These are phyloP conservation scores for Cicer chorassanicum DNA, from an alignment of 306 rosid genomes.

Conservation along the genomic window DNA sequence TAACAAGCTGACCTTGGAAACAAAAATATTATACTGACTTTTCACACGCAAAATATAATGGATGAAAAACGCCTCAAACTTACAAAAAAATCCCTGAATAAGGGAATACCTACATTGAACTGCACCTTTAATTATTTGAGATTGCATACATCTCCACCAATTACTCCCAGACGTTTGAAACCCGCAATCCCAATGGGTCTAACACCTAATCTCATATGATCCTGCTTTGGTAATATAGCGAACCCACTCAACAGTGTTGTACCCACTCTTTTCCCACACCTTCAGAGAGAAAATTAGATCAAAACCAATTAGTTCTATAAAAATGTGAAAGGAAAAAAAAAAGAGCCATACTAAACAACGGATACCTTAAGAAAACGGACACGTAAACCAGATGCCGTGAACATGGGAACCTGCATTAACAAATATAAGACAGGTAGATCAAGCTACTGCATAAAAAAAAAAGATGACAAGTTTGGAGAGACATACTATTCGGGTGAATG, in stretches of 20 bases:
- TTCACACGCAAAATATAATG: slow-evolving; percentile 39
- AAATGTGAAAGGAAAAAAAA: neutral
- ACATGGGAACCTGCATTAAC: slow-evolving; percentile 79
- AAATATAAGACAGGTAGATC: slow-evolving; percentile 31
- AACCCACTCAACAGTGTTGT: slow-evolving; percentile 99
- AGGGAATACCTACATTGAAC: slow-evolving; percentile 32
- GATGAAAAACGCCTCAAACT: slow-evolving; percentile 41
- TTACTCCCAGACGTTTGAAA: slow-evolving; percentile 36
- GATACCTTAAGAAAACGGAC: slow-evolving; percentile 95
- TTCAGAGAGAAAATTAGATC: slow-evolving; percentile 44
- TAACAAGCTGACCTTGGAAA: slow-evolving; percentile 39
- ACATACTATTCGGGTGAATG: neutral
- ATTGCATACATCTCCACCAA: slow-evolving; percentile 38
- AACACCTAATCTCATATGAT: slow-evolving; percentile 92
- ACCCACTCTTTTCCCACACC: slow-evolving; percentile 99
- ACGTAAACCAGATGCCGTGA: slow-evolving; percentile 93
- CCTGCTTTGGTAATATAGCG: slow-evolving; percentile 97
- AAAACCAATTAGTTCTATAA: slow-evolving; percentile 6
- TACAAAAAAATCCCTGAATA: slow-evolving; percentile 12
- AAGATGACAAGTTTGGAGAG: slow-evolving; percentile 1
- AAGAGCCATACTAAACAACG: neutral
- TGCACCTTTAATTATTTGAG: slow-evolving; percentile 14
- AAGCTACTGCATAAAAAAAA: slow-evolving; percentile 10
- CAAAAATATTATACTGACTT: slow-evolving; percentile 21
- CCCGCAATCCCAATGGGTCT: slow-evolving; percentile 49